Base-by-base conservation (phyloP, 192 early-diverging fungal species). In the Coemansia sp. region DNA sequence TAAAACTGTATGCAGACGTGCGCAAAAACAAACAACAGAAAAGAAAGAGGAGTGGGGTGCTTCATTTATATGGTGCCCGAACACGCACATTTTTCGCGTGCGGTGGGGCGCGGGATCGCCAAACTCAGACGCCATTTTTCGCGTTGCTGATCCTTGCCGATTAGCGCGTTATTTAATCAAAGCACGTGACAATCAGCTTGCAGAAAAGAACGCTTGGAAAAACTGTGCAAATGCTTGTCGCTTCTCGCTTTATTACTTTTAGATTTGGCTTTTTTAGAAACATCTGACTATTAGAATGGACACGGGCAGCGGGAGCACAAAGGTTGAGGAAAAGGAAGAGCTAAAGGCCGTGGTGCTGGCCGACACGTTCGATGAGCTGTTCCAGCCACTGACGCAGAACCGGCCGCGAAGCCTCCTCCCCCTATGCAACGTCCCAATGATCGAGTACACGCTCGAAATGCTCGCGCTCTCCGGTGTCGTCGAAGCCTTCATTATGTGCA, bases 381-480 rank as follows among this genome's bases (percentile, higher is more conserved):
- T 97, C 69, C 83, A 88, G 63, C 97, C 97, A 40, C 83, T 99
- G 57, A 87, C 93, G 11, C 73, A 86, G 58, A 88, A 91, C 66
- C 87, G 75, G 50, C 95, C 97, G 25, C 83, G 93, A 87, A 95
- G 94, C 68, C 81, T 99, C 68, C 77, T 98, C 55, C 94, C 94
- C 15, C 84, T 99, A 21, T 92, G 89, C 80, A 99, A 99, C 74
- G 90, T 95, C 23, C 97, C 97, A 0, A 79, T 99, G 64, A 90
- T 99, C 65, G 94, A 97, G 70, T 98, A 99, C 71, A 94, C 95
- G 0, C 85, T 99, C 42, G 97, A 99, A 72, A 86, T 93, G 53
- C 82, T 99, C 21, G 94, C 94, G 5, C 79, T 87, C 4, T 88
- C 93, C 6, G 91, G 90, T 25, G 92, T 98, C 1, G 81, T 90